Evolutionary conservation across 805 yeast genomes (phyloP), one percentile per base, ranked within the genome.

Genomic region (Kodamaea jinghongensis): DNA sequence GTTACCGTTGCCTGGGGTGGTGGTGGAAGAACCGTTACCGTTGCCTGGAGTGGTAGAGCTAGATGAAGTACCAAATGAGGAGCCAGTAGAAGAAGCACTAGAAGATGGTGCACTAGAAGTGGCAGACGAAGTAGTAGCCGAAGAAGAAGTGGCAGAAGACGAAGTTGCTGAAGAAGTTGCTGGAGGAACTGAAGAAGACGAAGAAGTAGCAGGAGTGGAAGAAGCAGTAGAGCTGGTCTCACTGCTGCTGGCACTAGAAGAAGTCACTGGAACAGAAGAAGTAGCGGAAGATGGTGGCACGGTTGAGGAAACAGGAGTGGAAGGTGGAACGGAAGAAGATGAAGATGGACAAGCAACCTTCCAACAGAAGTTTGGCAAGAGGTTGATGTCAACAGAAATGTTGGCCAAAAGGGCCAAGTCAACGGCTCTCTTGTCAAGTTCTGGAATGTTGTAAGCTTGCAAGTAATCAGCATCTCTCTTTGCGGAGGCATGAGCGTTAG

Each of bases 291-390:
- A 23, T 6, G 29, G 16, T 12, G 45, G 17, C 8, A 34, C 22
- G 7, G 43, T 12, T 5, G 39, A 16, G 2, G 36, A 17, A 26
- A 9, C 14, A 17, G 42, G 36, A 17, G 33, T 30, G 3, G 42
- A 25, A 8, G 42, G 29, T n/a, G 36, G 15, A n/a, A 33, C 17
- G 8, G 41, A 13, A 10, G 37, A 17, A 13, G 41, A 36, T 14
- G 46, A 43, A 17, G 34, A 17, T 6, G 36, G 38, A 39, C 47
- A 44, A 20, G 34, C 17, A 11, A 20, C 33, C 12, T 41, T 32
- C 50, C 50, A 48, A 38, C 49, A 34, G 44, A 48, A 48, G 50
- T 48, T 48, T 38, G 51, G 51, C 43, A 48, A 48, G 31, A 41
- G 30, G 36, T 42, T 48, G 36, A 38, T 16, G 31, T 36, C 38